Base-by-base conservation (phyloP, 2,329 filamentous ascomycete species). In the Colletotrichum lupini region DNA sequence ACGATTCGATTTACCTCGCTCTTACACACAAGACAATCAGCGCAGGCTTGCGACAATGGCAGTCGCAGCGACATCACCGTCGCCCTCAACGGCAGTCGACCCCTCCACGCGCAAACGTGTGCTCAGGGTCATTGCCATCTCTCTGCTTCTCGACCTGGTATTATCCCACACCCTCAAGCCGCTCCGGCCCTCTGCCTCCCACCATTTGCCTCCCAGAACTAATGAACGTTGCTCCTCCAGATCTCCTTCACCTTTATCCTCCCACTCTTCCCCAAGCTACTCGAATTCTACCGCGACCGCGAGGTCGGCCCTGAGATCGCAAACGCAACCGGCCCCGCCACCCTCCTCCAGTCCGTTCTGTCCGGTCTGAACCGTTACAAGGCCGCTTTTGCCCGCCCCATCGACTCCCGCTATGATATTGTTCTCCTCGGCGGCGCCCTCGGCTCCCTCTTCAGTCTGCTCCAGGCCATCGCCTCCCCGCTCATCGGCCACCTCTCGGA, bases 211-310 rank as follows among this genome's bases (percentile, higher is more conserved):
- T 37, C 53, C 9, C 42, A 14, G 9, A 26, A 37, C 67, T 77
- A 57, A 71, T 67, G 57, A 58, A 35, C 11, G 6, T 8, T 7
- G 70, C 61, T 24, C 46, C 9, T 24, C 37, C 75, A 98, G 96
- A 94, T 98, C 79, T 98, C 96, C 68, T 99, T 99, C 83, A 99
- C 97, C 35, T 98, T 99, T 81, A 98, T 98, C 81, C 92, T 99
- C 9, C 97, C 97, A 0, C 91, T 99, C 46, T 99, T 98, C 81
- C 97, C 95, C 8, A 95, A 95, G 72, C 92, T 99, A 57, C 93
- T 98, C 83, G 93, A 97, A 79, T 98, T 98, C 89, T 99, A 98
- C 86, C 94, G 95, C 84, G 92, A 94, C 80, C 91, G 92, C 83
- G 95, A 98, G 83, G 89, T 89, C 53, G 67, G 56, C 55, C 85